Evolutionary conservation across 371 early-diverging fungal species (phyloP).

Genomic region (Circinella minor): DNA sequence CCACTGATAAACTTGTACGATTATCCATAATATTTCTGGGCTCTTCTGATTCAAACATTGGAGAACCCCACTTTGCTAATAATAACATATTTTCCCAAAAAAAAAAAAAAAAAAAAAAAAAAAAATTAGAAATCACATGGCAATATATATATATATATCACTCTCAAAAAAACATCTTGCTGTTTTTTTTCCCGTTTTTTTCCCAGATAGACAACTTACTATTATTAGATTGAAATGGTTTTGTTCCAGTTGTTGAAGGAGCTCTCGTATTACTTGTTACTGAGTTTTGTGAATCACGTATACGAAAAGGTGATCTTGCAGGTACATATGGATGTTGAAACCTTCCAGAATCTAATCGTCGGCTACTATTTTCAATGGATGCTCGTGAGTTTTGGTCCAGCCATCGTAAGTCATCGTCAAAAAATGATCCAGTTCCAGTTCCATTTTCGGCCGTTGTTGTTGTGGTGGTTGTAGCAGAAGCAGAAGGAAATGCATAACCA

Average conservation of each 20-base stretch:
- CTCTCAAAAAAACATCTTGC: too few relatives aligned
- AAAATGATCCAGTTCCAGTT: neutral
- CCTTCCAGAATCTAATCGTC: conserved; percentile 2
- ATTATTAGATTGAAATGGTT: neutral
- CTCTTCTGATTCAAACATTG: neutral
- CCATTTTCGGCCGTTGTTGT: neutral
- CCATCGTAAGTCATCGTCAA: conserved; percentile 13
- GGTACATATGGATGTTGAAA: conserved; percentile 39
- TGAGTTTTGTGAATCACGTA: conserved; percentile 43
- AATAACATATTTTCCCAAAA: neutral
- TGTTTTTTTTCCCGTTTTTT: too few relatives aligned
- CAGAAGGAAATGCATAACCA: neutral
- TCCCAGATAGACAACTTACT: too few relatives aligned
- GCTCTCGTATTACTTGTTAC: neutral
- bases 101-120: too few relatives aligned
- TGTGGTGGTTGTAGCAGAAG: neutral
- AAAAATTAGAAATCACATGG: too few relatives aligned
- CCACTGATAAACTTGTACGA: conserved; percentile 31
- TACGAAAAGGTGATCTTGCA: conserved; percentile 47
- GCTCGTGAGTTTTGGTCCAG: conserved; percentile 8
- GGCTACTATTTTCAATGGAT: conserved; percentile 14
- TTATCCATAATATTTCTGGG: neutral
- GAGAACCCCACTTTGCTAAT: neutral
- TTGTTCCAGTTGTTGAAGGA: neutral
- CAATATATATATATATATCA: too few relatives aligned